phyloP scores from a whole-genome alignment of 2,329 filamentous ascomycete genomes.

The Talaromyces islandicus region DNA sequence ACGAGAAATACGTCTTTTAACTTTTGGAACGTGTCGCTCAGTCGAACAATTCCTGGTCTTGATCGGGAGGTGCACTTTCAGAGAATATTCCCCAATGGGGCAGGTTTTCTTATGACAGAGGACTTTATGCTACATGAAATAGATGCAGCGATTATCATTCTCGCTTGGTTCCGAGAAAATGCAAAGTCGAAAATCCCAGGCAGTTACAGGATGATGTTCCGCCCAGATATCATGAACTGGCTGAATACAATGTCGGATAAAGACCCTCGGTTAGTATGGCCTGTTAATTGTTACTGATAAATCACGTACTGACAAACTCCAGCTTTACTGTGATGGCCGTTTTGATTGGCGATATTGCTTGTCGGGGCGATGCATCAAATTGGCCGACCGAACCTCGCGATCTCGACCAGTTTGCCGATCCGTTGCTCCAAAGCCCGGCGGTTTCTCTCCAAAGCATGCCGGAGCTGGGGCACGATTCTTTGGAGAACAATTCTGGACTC shows the following conservation, averaged over 20 bases:
- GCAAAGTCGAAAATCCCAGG: slow-evolving; percentile 19
- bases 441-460: slow-evolving; percentile 23
- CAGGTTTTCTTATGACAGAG: slow-evolving; percentile 35
- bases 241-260: slow-evolving; percentile 20
- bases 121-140: slow-evolving; percentile 30
- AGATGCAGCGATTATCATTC: slow-evolving; percentile 22
- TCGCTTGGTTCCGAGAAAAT: slow-evolving; percentile 31
- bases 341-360: slow-evolving; percentile 22
- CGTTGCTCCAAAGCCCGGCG: slow-evolving; percentile 20
- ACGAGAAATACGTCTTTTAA: slow-evolving; percentile 18
- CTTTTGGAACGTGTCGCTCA: slow-evolving; percentile 31
- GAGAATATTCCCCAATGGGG: slow-evolving; percentile 33
- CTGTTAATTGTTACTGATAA: no score
- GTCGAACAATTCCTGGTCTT: slow-evolving; percentile 18
- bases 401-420: slow-evolving; percentile 19
- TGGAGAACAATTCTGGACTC: slow-evolving; percentile 19
- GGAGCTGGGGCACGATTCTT: slow-evolving; percentile 23
- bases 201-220: slow-evolving; percentile 33
- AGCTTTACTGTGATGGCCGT: slow-evolving; percentile 23
- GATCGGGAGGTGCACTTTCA: slow-evolving; percentile 21
- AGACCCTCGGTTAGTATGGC: slow-evolving; percentile 6
- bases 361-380: slow-evolving; percentile 10
- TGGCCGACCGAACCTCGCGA: slow-evolving; percentile 9
- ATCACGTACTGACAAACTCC: neutral
- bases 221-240: slow-evolving; percentile 31